Evolutionary conservation across 2,329 filamentous ascomycete genomes (phyloP), one percentile per base, ranked within the genome.

Genomic region (Fusarium pseudoanthophilum): DNA sequence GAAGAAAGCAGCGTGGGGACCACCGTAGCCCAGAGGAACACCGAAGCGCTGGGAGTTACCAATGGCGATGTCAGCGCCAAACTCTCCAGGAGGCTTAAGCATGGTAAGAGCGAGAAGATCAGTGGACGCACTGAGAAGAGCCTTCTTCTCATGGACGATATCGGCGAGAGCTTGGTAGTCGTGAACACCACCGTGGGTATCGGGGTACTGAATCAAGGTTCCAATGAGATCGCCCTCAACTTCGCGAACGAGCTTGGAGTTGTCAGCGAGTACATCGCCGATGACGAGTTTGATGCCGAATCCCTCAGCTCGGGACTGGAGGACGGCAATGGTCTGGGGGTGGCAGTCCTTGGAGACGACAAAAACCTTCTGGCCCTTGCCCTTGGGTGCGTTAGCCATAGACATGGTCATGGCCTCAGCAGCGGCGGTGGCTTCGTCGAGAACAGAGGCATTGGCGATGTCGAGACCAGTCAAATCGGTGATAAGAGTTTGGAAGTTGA

Each of bases 401-500:
- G 91, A 89, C 80, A 98, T 87, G 13, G 95, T 98, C 95, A 98
- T 96, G 71, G 95, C 95, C 85, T 98, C 95, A 18, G 95, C 94
- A 9, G 95, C 95, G 16, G 95, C 95, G 6, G 95, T 98, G 30
- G 93, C 91, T 84, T 98, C 95, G 76, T 98, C 95, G 43, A 98
- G 85, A 51, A 98, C 88, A 34, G 94, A 97, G 45, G 95, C 95
- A 85, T 98, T 98, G 69, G 95, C 91, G 74, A 98, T 95, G 24
- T 93, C 90, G 42, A 98, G 88, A 3, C 90, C 94, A 0, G 95
- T 98, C 75, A 98, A 85, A 79, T 98, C 95, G 4, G 92, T 91
- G 20, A 97, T 92, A 83, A 98, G 87, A 21, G 95, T 98, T 86
- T 98, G 95, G 85, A 95, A 98, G 86, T 98, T 98, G 71, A 98